Base-by-base conservation (phyloP, 768 basidiomycete genomes). In the Boletus vinaceobasis region DNA sequence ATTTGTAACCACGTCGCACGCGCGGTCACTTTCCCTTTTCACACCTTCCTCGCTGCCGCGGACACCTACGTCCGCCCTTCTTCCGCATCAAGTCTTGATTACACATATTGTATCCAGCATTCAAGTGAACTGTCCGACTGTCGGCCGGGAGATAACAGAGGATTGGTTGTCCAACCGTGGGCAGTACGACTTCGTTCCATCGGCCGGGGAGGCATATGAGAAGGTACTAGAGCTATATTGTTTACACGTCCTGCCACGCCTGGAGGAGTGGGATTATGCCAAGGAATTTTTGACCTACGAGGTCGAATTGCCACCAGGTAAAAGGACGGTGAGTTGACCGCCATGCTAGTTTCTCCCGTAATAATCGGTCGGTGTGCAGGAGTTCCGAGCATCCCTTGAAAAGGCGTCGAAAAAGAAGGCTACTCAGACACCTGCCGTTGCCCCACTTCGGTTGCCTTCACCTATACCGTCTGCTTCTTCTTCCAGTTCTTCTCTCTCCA, bases 181-280 rank as follows among this genome's bases (percentile, higher is more conserved):
- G 19, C 75, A 77, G 32, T 69, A 70, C 15, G 68, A 69, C 40
- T 55, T 50, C 35, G 32, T 57, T 21, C 48, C 58, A 7, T 65
- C 74, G 0, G 73, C 75, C 4, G 75, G 69, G 13, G 81, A 82
- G 44, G 85, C 81, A 17, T 92, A 93, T 60, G 81, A 81, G 51
- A 89, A 87, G 64, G 79, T 90, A 9, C 65, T 93, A 43, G 89
- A 91, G 59, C 68, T 90, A 11, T 93, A 93, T 69, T 85, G 83
- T 61, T 73, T 91, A 15, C 83, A 86, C 54, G 72, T 93, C 35
- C 70, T 93, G 35, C 87, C 90, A 0, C 81, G 81, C 44, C 66
- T 93, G 27, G 82, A 81, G 45, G 85, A 90, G 62, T 93, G 90
- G 90, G 84, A 85, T 19, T 90, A 90, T 62, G 88, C 86, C 15